A percentile compares a stretch with the other conserved stretches of the same genome.
These are phyloP conservation scores for Microsporum ferrugineum DNA, from an alignment of 2,329 filamentous ascomycete species.

Conservation along the genomic window DNA sequence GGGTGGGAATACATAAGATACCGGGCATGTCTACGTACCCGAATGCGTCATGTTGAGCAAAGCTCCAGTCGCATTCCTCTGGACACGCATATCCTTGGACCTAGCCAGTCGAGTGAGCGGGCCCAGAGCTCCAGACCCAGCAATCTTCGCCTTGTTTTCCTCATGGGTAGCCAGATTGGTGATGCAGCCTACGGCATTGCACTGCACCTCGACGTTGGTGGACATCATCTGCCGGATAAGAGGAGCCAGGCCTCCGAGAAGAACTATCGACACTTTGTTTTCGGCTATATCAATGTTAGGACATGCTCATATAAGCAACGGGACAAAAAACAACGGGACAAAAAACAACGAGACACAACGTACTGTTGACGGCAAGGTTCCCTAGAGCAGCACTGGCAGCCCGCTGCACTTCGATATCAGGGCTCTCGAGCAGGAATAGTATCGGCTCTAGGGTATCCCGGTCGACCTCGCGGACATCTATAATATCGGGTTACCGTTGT, in stretches of 20 bases:
- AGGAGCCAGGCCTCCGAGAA: constrained; percentile 77
- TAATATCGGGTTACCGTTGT: constrained; percentile 1
- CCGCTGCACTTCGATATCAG: constrained; percentile 92
- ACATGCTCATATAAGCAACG: neutral
- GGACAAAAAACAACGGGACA: neutral
- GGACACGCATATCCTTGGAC: constrained; percentile 96
- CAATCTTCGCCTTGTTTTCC: constrained; percentile 98
- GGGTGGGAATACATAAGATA: neutral
- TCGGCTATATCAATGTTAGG: constrained; percentile 50
- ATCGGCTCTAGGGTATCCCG: constrained; percentile 92
- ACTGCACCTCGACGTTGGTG: constrained; percentile 94
- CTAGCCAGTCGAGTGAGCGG: constrained; percentile 87
- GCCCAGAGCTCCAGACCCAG: constrained; percentile 80
- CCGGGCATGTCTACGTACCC: constrained; percentile 43
- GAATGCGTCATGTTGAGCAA: constrained; percentile 99
- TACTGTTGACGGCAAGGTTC: constrained; percentile 95
- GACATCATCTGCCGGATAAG: constrained; percentile 98
- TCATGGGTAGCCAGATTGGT: constrained; percentile 97
- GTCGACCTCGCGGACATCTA: constrained; percentile 94
- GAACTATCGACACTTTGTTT: constrained; percentile 94
- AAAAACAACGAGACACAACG: constrained; percentile 24
- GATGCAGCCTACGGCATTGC: constrained; percentile 97
- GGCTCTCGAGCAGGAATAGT: constrained; percentile 83
- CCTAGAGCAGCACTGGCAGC: constrained; percentile 92
- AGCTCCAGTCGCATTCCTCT: constrained; percentile 92